Base-by-base conservation (phyloP, 495 filamentous ascomycete species). In the Hyphodiscus hymeniophilus region DNA sequence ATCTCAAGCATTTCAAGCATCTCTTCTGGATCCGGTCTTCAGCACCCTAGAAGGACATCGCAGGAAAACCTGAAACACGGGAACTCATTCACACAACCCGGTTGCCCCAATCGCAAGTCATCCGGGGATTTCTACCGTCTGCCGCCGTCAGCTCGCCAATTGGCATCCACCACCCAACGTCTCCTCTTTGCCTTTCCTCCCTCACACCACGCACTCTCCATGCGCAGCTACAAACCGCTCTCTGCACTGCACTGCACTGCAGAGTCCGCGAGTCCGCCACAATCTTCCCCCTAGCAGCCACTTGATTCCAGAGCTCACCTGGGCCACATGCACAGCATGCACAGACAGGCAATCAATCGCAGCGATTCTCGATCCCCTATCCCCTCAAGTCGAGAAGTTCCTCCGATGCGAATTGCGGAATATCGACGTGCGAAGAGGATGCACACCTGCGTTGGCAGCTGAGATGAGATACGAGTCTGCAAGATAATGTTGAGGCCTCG, bases 21-120 rank as follows among this genome's bases (percentile, higher is more conserved):
- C 26, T 28, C 26, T 5, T 10, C 26, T 28, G 4, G 26, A 28
- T 28, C 26, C 5, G 26, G 42, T 43, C 11, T 54, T 44, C 45
- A 44, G 6, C 34, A 50, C 41, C 45, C 46, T 23, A 44, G 51
- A 20, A n/a, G 42, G 15, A 36, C 13, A 3, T 26, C 38, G 48
- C 52, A 55, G 35, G n/a, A n/a, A n/a, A 48, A 23, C 10, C 11
- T 55, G 52, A 55, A 55, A 55, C 52, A 50, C 51, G 45, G 39
- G 33, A 28, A 13, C 33, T 28, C 20, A n/a, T n/a, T n/a, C n/a
- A n/a, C n/a, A n/a, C n/a, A n/a, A n/a, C n/a, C n/a, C n/a, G n/a
- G n/a, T 32, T n/a, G 22, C 30, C 20, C 45, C 50, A 53, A 53
- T 53, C 45, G 44, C 45, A 16, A 46, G 34, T 23, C 35, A 35